Conservation (phyloP, 192 early-diverging fungal species). For the Entophlyctis helioformis region DNA sequence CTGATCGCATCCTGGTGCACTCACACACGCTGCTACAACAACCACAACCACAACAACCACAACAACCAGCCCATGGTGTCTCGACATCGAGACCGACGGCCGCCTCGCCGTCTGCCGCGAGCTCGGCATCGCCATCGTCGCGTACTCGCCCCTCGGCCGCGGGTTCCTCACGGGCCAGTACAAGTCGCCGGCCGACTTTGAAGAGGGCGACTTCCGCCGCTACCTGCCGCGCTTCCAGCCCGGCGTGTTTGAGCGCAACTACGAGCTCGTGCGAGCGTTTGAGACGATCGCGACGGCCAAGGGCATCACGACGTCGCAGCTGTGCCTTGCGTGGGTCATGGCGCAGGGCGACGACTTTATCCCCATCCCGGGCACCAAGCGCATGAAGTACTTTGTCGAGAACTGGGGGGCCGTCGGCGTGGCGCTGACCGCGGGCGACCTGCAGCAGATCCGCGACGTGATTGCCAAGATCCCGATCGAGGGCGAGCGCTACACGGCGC, state of each 20-base stretch:
- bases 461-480: no score
- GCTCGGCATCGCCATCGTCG: slow-evolving; percentile 39
- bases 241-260: slow-evolving; percentile 47
- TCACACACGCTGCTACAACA: slow-evolving; percentile 8
- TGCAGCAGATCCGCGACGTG: no score
- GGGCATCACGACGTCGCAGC: slow-evolving; percentile 32
- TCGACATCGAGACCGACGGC: slow-evolving; percentile 51
- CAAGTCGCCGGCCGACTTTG: slow-evolving; percentile 38
- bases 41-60: no score
- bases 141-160: slow-evolving; percentile 33
- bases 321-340: slow-evolving; percentile 55
- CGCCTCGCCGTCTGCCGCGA: slow-evolving; percentile 55
- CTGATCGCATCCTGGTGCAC: background rate
- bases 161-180: slow-evolving; percentile 58
- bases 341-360: slow-evolving; percentile 31
- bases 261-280: slow-evolving; percentile 22
- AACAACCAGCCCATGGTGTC: no score
- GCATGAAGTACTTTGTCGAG: no score
- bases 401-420: no score
- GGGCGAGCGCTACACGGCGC: no score
- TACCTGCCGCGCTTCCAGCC: slow-evolving; percentile 41
- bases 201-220: slow-evolving; percentile 35
- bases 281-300: slow-evolving; percentile 23
- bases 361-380: slow-evolving; percentile 33
- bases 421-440: no score